Base-by-base conservation (phyloP, 2,329 filamentous ascomycete genomes). In the Chrysoporthe deuterocubensis region DNA sequence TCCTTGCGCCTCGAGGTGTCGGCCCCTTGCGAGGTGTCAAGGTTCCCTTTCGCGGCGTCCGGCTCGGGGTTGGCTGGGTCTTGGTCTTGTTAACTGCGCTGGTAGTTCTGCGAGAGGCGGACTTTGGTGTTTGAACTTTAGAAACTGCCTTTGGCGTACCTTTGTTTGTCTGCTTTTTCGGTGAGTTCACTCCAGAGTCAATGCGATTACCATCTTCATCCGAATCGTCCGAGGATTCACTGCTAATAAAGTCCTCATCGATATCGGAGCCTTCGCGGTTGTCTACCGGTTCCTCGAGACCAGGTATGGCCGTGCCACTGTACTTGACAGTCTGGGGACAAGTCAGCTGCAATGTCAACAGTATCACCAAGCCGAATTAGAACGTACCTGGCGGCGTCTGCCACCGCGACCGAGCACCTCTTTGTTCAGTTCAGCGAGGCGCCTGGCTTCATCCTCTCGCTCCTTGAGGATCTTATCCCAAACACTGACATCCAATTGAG, bases 381-480 rank as follows among this genome's bases (percentile, higher is more conserved):
- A 37, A 71, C 75, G 78, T 78, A 87, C 84, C 72, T 83, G 81
- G 69, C 91, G 87, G 71, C 89, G 89, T 72, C 96, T 87, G 71
- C 93, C 92, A 50, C 96, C 96, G 69, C 96, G 89, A 13, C 96
- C 96, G 60, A 97, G 87, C n/a, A 87, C 87, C 76, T 96, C 88
- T 61, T 89, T 85, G 68, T 89, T 88, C 18, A 82, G 84, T 44
- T 89, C 89, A 8, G 89, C 89, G 73, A 94, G 89, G 66, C 88
- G 88, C n/a, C 87, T 85, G 2, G 94, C 94, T 65, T 91, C 89
- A 54, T 87, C 89, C 77, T 97, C 93, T 71, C 96, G 89, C 75
- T 96, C 88, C 64, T 90, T 89, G 46, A 99, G 83, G 69, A 99
- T 97, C 73, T 90, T 90, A 65, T 97, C 94, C 96, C 96, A 99